These are phyloP conservation scores for Hibiscus mutabilis DNA, from an alignment of 345 rosid genomes.

Conservation along the genomic window DNA sequence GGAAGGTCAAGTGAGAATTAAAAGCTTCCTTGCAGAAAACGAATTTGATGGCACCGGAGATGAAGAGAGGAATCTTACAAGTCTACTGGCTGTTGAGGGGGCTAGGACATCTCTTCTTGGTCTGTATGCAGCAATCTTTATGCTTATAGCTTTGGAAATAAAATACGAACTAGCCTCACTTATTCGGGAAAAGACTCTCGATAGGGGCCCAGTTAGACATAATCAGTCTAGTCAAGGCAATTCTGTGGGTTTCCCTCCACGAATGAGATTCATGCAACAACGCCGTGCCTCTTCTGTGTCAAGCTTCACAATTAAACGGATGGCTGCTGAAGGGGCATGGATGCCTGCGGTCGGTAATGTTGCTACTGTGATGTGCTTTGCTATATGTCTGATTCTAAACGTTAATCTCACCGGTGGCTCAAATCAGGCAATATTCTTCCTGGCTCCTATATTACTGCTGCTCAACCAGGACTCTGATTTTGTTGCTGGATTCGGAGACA, in stretches of 20 bases:
- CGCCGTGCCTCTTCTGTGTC: conserved; percentile 65
- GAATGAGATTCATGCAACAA: conserved; percentile 96
- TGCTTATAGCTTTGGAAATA: conserved; percentile 93
- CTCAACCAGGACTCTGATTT: conserved; percentile 98
- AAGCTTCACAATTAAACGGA: conserved; percentile 76
- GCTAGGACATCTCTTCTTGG: conserved; percentile 98
- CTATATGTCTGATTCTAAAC: conserved; percentile 87
- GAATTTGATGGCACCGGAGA: conserved; percentile 47
- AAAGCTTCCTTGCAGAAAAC: conserved; percentile 51
- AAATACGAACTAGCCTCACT: conserved; percentile 92
- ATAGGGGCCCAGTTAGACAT: conserved; percentile 59
- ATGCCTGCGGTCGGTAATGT: conserved; percentile 98
- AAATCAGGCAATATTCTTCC: conserved; percentile 87
- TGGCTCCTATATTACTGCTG: conserved; percentile 88
- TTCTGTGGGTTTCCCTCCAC: conserved; percentile 41
- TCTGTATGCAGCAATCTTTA: conserved; percentile 89
- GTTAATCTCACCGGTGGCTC: conserved; percentile 82
- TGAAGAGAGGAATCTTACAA: conserved; percentile 73
- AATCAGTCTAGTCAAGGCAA: conserved; percentile 50
- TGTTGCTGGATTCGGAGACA: conserved; percentile 93
- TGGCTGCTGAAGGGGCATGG: conserved; percentile 98
- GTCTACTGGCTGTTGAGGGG: conserved; percentile 93
- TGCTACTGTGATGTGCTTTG: conserved; percentile 91
- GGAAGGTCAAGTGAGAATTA: conserved; percentile 93
- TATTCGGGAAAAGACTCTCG: conserved; percentile 75